A percentile compares a stretch with the other conserved stretches of the same genome.
Conservation (phyloP, 495 filamentous ascomycete species). For the Durotheca rogersii region DNA sequence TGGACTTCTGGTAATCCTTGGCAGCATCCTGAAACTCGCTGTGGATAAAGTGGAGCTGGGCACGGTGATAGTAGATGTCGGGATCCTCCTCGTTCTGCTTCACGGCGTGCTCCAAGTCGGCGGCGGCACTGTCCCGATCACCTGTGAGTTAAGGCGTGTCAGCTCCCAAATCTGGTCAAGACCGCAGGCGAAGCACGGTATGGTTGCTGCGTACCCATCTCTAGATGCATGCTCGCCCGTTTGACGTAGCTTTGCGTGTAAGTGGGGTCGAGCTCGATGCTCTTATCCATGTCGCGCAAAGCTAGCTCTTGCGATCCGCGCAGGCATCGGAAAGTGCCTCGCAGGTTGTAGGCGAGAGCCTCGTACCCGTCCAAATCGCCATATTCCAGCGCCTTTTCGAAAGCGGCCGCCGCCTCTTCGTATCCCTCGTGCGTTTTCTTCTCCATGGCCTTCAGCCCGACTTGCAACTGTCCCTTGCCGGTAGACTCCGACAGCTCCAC, state of each 20-base stretch:
- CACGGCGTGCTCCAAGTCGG: slow-evolving; percentile 85
- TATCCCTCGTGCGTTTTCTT: slow-evolving; percentile 88
- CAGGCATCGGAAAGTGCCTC: slow-evolving; percentile 92
- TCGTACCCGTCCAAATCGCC: slow-evolving; percentile 76
- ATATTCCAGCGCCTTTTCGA: slow-evolving; percentile 82
- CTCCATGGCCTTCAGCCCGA: slow-evolving; percentile 75
- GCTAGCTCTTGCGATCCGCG: slow-evolving; percentile 83
- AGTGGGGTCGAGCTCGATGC: slow-evolving; percentile 80
- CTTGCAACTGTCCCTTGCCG: slow-evolving; percentile 80
- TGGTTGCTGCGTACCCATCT: slow-evolving; percentile 79
- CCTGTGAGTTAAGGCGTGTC: slow-evolving; percentile 50
- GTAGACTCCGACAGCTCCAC: slow-evolving; percentile 73
- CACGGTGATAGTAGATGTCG: slow-evolving; percentile 99
- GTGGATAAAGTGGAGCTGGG: slow-evolving; percentile 97
- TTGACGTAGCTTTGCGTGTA: slow-evolving; percentile 98
- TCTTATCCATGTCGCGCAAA: slow-evolving; percentile 81
- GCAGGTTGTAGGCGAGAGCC: slow-evolving; percentile 90
- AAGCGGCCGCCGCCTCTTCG: slow-evolving; percentile 78
- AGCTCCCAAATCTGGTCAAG: neutral
- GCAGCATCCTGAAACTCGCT: slow-evolving; percentile 89
- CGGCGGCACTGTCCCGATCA: slow-evolving; percentile 79
- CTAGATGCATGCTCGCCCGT: slow-evolving; percentile 94
- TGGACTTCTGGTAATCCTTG: slow-evolving; percentile 99
- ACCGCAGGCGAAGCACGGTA: too few species aligned
- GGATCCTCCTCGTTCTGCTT: slow-evolving; percentile 85